phyloP scores from a whole-genome alignment of 2,329 filamentous ascomycete species.

The Trichophaea hybrida region DNA sequence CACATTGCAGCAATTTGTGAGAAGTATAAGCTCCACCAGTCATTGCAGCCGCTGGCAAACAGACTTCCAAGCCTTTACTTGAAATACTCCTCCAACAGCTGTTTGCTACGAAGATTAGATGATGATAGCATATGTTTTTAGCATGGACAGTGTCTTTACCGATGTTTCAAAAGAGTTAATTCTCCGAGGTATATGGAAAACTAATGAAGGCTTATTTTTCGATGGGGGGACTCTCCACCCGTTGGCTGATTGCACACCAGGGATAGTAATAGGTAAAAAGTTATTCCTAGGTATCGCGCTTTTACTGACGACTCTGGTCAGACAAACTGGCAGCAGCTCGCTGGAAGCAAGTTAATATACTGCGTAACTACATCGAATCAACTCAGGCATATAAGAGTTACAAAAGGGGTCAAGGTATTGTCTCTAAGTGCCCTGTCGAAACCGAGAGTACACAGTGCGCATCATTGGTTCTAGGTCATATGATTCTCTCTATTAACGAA shows the following conservation, averaged over 20 bases:
- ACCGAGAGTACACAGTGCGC: not conserved
- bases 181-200: not conserved
- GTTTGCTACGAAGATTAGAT: not conserved
- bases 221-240: not conserved
- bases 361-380: not conserved
- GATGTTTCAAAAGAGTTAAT: not conserved
- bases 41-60: not conserved
- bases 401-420: not conserved
- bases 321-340: not conserved
- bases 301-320: not conserved
- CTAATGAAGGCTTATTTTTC: not conserved
- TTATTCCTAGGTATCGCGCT: not conserved
- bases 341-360: not conserved
- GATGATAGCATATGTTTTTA: not conserved
- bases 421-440: not conserved
- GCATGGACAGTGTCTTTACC: not conserved
- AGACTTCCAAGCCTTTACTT: not conserved
- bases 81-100: not conserved
- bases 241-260: not conserved
- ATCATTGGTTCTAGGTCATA: not conserved
- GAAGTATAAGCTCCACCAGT: not conserved
- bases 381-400: not conserved
- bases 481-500: not conserved
- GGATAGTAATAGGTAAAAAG: not conserved
- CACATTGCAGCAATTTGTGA: not conserved